Percentiles rank a stretch among this genome's conserved stretches.
Conservation (phyloP, 108 stramenopile genomes). For the Cyclotella sp. region DNA sequence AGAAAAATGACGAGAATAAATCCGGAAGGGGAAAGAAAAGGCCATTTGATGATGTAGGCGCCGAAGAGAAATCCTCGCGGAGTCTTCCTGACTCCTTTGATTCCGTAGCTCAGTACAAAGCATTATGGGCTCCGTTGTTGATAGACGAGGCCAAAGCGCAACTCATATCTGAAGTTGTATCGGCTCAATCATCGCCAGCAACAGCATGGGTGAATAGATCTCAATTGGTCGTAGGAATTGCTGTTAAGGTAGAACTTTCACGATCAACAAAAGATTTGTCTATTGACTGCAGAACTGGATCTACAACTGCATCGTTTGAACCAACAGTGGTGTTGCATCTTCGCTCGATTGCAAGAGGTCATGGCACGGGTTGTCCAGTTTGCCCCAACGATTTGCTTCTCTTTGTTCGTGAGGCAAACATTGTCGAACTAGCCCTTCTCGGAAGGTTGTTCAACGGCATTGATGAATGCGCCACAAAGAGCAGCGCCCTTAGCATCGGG, state of each 20-base stretch:
- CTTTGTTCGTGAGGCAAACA: constrained; percentile 28
- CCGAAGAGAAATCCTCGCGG: neutral
- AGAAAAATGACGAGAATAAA: constrained; percentile 15
- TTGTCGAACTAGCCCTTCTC: constrained; percentile 40
- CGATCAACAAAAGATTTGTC: constrained; percentile 28
- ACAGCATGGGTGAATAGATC: constrained; percentile 33
- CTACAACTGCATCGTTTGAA: constrained; percentile 10
- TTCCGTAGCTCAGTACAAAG: constrained; percentile 48
- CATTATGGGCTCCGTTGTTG: constrained; percentile 55
- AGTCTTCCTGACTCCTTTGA: constrained; percentile 55
- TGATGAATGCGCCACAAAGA: neutral
- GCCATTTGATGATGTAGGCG: constrained; percentile 9
- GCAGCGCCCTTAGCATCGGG: constrained; percentile 1
- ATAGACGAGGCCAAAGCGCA: constrained; percentile 61
- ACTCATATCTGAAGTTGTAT: constrained; percentile 50
- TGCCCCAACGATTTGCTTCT: constrained; percentile 42
- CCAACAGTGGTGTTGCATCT: constrained; percentile 39
- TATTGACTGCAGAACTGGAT: constrained; percentile 7
- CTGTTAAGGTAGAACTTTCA: constrained; percentile 39
- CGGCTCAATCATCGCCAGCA: constrained; percentile 38
- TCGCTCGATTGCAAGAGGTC: constrained; percentile 15
- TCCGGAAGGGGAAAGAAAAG: constrained; percentile 20
- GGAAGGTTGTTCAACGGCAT: constrained; percentile 32
- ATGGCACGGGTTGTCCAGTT: constrained; percentile 33
- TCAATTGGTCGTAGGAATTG: constrained; percentile 21